These are phyloP conservation scores for Russula abietina DNA, from an alignment of 768 basidiomycete species.

Conservation along the genomic window DNA sequence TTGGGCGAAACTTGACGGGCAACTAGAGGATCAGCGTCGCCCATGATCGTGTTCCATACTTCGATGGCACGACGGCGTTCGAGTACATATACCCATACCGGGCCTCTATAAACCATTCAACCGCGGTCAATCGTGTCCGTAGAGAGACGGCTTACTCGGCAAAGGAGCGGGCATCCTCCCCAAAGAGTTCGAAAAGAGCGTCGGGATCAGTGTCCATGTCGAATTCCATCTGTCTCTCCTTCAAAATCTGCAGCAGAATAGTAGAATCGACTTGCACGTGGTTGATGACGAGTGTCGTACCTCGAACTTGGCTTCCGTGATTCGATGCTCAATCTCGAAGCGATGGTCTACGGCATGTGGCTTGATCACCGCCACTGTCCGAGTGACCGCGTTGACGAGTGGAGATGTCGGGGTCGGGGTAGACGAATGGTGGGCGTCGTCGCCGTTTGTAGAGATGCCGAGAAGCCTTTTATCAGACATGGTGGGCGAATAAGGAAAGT, in stretches of 20 bases:
- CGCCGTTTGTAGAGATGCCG: background rate
- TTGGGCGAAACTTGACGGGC: conserved; percentile 51
- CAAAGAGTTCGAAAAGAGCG: conserved; percentile 72
- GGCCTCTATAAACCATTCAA: conserved; percentile 44
- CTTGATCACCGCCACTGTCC: conserved; percentile 83
- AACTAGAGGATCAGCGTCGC: conserved; percentile 52
- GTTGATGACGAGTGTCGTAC: conserved; percentile 36
- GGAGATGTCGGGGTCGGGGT: conserved; percentile 16
- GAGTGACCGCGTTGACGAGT: conserved; percentile 29
- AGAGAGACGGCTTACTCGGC: conserved; percentile 53
- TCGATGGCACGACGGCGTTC: conserved; percentile 77
- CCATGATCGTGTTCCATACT: conserved; percentile 74
- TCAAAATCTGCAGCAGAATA: conserved; percentile 56
- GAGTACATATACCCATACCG: conserved; percentile 89
- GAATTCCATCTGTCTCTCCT: conserved; percentile 86
- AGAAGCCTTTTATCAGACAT: conserved; percentile 12
- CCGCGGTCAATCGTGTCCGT: background rate
- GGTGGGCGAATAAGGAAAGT: conserved; percentile 8
- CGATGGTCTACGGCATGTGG: conserved; percentile 64
- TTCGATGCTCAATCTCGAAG: conserved; percentile 74
- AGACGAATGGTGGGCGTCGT: background rate
- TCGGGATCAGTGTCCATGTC: conserved; percentile 80
- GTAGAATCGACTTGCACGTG: background rate
- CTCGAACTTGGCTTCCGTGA: conserved; percentile 79
- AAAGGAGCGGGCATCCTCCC: conserved; percentile 65